A percentile compares a stretch with the other conserved stretches of the same genome.
Evolutionary conservation across 2,329 filamentous ascomycete species (phyloP).

Genomic region (Calonectria henricotiae): DNA sequence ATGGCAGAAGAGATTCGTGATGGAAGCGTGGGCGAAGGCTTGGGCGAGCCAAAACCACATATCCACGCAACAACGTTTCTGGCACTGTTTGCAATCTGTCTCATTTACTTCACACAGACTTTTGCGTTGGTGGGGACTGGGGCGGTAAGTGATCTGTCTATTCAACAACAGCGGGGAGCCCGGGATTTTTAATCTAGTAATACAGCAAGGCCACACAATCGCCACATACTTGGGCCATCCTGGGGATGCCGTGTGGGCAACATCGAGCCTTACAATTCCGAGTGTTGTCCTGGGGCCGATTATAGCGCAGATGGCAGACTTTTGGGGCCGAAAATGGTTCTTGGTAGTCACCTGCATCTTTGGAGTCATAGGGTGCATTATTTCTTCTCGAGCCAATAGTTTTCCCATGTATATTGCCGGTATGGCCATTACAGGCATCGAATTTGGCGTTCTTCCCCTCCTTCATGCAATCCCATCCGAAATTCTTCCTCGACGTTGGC

Average conservation of each 20-base stretch:
- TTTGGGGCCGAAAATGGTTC: conserved; percentile 37
- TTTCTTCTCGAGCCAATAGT: conserved; percentile 34
- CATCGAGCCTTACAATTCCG: conserved; percentile 39
- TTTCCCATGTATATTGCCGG: conserved; percentile 38
- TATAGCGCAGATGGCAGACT: conserved; percentile 36
- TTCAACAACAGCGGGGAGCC: background rate
- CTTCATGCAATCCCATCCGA: conserved; percentile 41
- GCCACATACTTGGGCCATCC: conserved; percentile 30
- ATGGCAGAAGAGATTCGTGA: background rate
- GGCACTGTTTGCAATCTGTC: conserved; percentile 39
- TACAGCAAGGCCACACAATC: conserved; percentile 38
- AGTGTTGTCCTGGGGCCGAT: conserved; percentile 40
- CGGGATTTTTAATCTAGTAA: background rate
- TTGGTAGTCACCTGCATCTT: conserved; percentile 29
- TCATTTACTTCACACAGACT: conserved; percentile 41
- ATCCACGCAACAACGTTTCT: conserved; percentile 36
- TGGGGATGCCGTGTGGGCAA: conserved; percentile 38
- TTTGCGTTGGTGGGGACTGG: conserved; percentile 41
- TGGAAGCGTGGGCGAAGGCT: conserved; percentile 5
- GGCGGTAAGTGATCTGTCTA: conserved; percentile 22
- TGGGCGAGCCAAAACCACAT: conserved; percentile 17
- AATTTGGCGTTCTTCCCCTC: conserved; percentile 39
- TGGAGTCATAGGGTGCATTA: conserved; percentile 31
- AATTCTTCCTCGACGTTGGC: conserved; percentile 40
- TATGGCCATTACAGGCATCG: conserved; percentile 32